A percentile compares a stretch with the other conserved stretches of the same genome.
These are phyloP conservation scores for Candida manassasensis DNA, from an alignment of 805 yeast genomes.

Conservation along the genomic window DNA sequence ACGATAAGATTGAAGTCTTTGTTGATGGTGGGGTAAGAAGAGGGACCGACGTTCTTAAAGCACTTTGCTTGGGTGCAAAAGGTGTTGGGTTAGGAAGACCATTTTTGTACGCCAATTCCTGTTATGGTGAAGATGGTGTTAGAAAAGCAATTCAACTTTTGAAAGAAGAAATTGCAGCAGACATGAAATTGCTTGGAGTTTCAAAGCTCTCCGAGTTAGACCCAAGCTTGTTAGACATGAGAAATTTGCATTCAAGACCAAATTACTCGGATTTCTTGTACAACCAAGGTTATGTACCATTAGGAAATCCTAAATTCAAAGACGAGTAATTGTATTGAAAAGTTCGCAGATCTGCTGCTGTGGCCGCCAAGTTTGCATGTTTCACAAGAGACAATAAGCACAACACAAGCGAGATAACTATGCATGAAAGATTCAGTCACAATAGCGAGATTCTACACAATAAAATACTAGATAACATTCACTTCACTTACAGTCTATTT, in stretches of 20 bases:
- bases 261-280: constrained; percentile 2
- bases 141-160: constrained; percentile 56
- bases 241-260: constrained; percentile 8
- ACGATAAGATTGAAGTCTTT: constrained; percentile 54
- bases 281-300: constrained; percentile 2
- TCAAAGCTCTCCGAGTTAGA: constrained; percentile 1
- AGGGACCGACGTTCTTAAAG: constrained; percentile 72
- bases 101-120: constrained; percentile 70
- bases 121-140: constrained; percentile 76
- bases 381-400: too few species aligned
- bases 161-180: constrained; percentile 56
- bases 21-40: constrained; percentile 77
- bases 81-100: constrained; percentile 77
- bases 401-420: too few species aligned
- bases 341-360: too few species aligned
- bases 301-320: constrained; percentile 2
- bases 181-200: constrained; percentile 65
- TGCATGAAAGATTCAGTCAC: too few species aligned
- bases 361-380: too few species aligned
- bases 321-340: constrained; percentile 2
- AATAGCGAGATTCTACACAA: too few species aligned
- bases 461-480: too few species aligned
- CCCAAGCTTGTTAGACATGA: constrained; percentile 7
- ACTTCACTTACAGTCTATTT: too few species aligned
- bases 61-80: constrained; percentile 70